Conservation (phyloP, 202 grass and related monocot species). For the Cymbopogon flexuosus region DNA sequence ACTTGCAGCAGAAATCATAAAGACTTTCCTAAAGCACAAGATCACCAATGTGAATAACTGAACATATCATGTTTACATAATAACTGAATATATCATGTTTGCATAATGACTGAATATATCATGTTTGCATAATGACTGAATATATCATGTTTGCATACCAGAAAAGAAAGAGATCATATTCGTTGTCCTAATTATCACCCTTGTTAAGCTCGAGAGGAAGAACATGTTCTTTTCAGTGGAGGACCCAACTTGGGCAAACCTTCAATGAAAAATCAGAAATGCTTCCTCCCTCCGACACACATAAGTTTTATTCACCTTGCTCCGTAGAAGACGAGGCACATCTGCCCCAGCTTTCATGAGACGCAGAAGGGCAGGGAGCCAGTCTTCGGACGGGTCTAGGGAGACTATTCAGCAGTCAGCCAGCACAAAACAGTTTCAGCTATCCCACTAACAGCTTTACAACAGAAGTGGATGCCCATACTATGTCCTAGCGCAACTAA, state of each 20-base stretch:
- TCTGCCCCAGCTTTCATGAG: not conserved
- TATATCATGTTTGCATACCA: not conserved
- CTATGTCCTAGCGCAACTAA: slow-evolving; percentile 28
- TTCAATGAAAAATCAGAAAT: not conserved
- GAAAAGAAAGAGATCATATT: not conserved
- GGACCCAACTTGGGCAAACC: not conserved
- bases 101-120: not conserved
- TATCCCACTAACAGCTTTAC: slow-evolving; percentile 36
- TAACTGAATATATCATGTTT: not conserved
- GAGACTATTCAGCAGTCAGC: not conserved
- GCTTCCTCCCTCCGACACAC: not conserved
- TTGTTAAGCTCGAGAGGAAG: not conserved
- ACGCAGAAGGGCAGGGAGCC: not conserved
- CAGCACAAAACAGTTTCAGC: slow-evolving; percentile 1
- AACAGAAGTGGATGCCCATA: slow-evolving; percentile 20
- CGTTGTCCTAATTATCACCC: not conserved
- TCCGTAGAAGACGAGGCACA: not conserved
- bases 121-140: not conserved
- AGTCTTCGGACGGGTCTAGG: not conserved
- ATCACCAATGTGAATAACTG: not conserved
- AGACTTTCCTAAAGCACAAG: too few species aligned
- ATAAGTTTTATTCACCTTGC: not conserved
- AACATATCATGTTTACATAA: not conserved
- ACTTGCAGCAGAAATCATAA: not conserved
- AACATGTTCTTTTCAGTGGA: not conserved